Conservation (phyloP, 1,284 basidiomycete species). For the Cutaneotrichosporon sp. region DNA sequence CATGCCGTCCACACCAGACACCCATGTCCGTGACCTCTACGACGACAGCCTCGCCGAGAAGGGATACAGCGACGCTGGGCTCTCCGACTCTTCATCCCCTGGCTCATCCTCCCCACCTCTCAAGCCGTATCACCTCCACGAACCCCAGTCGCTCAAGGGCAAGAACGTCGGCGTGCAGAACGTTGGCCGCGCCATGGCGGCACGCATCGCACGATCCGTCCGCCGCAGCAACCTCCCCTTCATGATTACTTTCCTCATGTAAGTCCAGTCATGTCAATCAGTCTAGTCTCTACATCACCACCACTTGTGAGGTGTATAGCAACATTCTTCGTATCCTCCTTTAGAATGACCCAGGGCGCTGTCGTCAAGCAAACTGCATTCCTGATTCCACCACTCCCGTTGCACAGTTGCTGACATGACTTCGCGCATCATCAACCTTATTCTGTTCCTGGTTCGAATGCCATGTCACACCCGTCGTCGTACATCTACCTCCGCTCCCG, state of each 20-base stretch:
- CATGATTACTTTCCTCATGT: slow-evolving; percentile 38
- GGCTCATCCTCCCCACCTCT: neutral
- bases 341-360: too few relatives aligned
- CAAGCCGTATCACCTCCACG: neutral
- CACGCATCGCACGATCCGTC: slow-evolving; percentile 23
- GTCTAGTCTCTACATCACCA: too few relatives aligned
- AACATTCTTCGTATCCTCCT: too few relatives aligned
- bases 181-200: slow-evolving; percentile 30
- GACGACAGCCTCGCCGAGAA: slow-evolving; percentile 5
- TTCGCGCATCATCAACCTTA: too few relatives aligned
- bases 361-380: too few relatives aligned
- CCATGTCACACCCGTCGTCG: too few relatives aligned
- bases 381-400: too few relatives aligned
- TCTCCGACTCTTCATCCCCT: neutral
- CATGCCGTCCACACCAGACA: neutral
- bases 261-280: slow-evolving; percentile 8
- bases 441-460: too few relatives aligned
- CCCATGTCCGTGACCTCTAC: slow-evolving; percentile 2
- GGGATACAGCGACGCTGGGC: slow-evolving; percentile 1
- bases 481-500: too few relatives aligned
- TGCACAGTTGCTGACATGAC: too few relatives aligned
- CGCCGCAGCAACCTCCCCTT: slow-evolving; percentile 37
- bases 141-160: neutral
- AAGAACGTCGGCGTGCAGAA: slow-evolving; percentile 7
- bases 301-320: too few relatives aligned